Evolutionary conservation across 2,329 filamentous ascomycete species (phyloP), one percentile per base, ranked within the genome.

Genomic region (Colletotrichum agaves): DNA sequence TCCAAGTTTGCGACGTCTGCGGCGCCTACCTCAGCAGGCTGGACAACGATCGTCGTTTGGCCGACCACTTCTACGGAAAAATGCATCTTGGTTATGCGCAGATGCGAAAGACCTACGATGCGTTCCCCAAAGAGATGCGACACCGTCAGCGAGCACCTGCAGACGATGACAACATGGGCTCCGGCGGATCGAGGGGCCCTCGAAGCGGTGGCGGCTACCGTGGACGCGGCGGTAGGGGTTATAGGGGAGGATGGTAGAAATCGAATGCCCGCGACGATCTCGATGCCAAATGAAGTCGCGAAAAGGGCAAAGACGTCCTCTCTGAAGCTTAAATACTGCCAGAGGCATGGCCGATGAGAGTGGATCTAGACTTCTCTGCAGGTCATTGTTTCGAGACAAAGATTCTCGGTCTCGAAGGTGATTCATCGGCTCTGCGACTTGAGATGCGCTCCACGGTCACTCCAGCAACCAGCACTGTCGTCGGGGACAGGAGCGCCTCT

Each of bases 31-130:
- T 99, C 41, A 94, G 90, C 70, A 84, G 96, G 21, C 86, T 99
- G 35, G 96, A 99, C 77, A 99, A 99, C 76, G 96, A 99, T 78
- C 88, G 96, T 39, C 87, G 96, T 33, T 79, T 99, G 76, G 96
- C 96, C 19, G 96, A 99, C 77, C 96, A 99, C 79, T 99, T 99
- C 78, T 98, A 98, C 79, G 96, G 96, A 21, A 99, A 99, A 85
- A 99, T 99, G 96, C 96, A 99, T 77, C 82, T 99, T 64, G 96
- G 96, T 0, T 99, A 98, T 78, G 96, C 96, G 15, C 93, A 97
- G 81, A 99, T 99, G 96, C 89, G 96, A 74, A 97, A 96, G 85
- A 96, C 94, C 3, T 94, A 89, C 75, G 94, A 97, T 63, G 83
- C 87, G n/a, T 89, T 99, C 70, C 91, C 91, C 58, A 94, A 94